Evolutionary conservation across 306 rosid species (phyloP).

Genomic region (Sophora flavescens): DNA sequence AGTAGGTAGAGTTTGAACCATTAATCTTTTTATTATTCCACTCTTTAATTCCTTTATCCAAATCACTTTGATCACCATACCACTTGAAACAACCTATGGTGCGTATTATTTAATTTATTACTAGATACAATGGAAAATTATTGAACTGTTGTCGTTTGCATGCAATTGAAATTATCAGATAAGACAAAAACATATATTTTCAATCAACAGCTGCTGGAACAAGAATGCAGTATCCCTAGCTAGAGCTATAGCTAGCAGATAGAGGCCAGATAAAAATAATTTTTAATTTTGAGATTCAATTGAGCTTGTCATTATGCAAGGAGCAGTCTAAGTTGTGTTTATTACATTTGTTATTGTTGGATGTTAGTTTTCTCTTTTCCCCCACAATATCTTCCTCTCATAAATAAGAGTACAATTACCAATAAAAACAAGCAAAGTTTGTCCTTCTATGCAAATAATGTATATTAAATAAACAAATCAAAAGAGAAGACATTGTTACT

Average conservation of each 20-base stretch:
- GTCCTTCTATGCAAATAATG: slow-evolving; percentile 41
- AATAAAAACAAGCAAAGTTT: slow-evolving; percentile 52
- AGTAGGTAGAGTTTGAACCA: too few relatives aligned
- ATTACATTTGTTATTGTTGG: slow-evolving; percentile 39
- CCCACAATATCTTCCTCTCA: slow-evolving; percentile 18
- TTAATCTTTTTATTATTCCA: too few relatives aligned
- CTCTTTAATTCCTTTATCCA: too few relatives aligned
- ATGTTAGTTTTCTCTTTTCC: slow-evolving; percentile 24
- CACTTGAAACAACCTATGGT: too few relatives aligned
- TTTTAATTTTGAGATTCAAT: slow-evolving; percentile 56
- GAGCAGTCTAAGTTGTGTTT: slow-evolving; percentile 35
- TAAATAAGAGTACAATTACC: slow-evolving; percentile 45
- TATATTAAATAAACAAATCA: too few relatives aligned
- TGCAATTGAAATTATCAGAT: slow-evolving; percentile 39
- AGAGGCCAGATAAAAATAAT: slow-evolving; percentile 41
- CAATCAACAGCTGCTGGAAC: slow-evolving; percentile 41
- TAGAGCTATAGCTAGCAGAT: slow-evolving; percentile 42
- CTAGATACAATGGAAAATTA: slow-evolving; percentile 15
- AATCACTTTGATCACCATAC: too few relatives aligned
- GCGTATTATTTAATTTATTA: too few relatives aligned
- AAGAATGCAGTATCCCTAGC: slow-evolving; percentile 49
- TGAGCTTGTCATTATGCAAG: slow-evolving; percentile 39
- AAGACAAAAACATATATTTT: slow-evolving; percentile 47
- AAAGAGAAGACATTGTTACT: too few relatives aligned
- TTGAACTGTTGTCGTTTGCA: slow-evolving; percentile 51